A percentile compares a stretch with the other conserved stretches of the same genome.
These are phyloP conservation scores for Ensete ventricosum DNA, from an alignment of 176 grass and related monocot genomes.

Conservation along the genomic window DNA sequence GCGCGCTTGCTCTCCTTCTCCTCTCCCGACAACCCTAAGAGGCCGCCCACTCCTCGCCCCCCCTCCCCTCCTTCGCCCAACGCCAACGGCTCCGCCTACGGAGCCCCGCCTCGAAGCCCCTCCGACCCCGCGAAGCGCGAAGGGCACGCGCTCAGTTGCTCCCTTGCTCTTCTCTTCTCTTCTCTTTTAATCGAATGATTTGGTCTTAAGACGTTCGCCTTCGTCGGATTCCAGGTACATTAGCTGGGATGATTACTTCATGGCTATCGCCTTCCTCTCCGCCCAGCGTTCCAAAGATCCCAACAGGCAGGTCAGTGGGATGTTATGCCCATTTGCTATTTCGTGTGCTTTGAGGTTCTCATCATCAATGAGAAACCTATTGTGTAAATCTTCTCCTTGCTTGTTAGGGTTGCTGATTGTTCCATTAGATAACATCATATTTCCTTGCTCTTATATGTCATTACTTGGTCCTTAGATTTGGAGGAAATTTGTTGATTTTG, in stretches of 20 bases:
- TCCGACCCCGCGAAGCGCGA: constrained; percentile 65
- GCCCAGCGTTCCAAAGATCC: constrained; percentile 93
- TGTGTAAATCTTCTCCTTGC: too few relatives aligned
- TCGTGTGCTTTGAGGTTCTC: too few relatives aligned
- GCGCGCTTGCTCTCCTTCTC: constrained; percentile 32
- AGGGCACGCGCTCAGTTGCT: constrained; percentile 28
- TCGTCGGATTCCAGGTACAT: constrained; percentile 50
- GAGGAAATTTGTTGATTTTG: too few relatives aligned
- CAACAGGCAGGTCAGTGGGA: constrained; percentile 57
- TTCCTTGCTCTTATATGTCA: too few relatives aligned
- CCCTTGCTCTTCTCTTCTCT: constrained; percentile 4
- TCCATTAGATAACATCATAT: too few relatives aligned
- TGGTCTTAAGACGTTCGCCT: neutral
- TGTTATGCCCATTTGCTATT: neutral
- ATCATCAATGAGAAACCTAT: too few relatives aligned
- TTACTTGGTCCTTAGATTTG: too few relatives aligned
- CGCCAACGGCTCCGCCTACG: constrained; percentile 29
- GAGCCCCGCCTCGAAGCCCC: constrained; percentile 31
- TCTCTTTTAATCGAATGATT: neutral
- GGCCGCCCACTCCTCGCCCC: neutral
- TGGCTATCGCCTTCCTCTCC: constrained; percentile 95
- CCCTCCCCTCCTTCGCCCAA: neutral
- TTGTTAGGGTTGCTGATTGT: too few relatives aligned
- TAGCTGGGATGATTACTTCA: constrained; percentile 98
- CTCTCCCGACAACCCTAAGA: neutral